Conservation (phyloP, 306 rosid species). For the Sesbania bispinosa region DNA sequence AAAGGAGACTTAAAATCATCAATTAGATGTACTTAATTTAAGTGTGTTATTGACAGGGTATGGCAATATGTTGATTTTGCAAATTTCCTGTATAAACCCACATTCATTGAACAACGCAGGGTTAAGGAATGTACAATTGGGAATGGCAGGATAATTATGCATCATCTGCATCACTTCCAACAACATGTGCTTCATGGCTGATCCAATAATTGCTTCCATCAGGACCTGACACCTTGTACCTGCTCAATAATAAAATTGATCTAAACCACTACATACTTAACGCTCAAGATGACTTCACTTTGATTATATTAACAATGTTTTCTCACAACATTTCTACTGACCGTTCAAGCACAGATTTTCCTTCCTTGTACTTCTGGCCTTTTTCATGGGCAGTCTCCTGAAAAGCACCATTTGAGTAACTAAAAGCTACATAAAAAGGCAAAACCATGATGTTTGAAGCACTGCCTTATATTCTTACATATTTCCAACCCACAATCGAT, state of each 20-base stretch:
- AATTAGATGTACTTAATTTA: conserved; percentile 33
- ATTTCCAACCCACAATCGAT: conserved; percentile 90
- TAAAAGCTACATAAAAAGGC: conserved; percentile 22
- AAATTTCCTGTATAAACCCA: conserved; percentile 28
- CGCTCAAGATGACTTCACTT: conserved; percentile 6
- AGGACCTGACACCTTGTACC: conserved; percentile 70
- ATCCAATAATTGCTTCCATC: conserved; percentile 78
- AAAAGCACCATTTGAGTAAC: conserved; percentile 39
- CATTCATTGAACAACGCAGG: conserved; percentile 38
- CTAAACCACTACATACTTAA: conserved; percentile 19
- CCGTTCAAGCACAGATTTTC: conserved; percentile 72
- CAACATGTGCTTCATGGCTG: conserved; percentile 60
- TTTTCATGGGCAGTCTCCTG: conserved; percentile 62
- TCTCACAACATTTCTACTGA: conserved; percentile 41
- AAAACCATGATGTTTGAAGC: conserved; percentile 25
- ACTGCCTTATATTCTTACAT: conserved; percentile 61
- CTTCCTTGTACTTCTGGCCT: conserved; percentile 69
- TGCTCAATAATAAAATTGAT: conserved; percentile 46
- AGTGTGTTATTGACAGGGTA: conserved; percentile 28
- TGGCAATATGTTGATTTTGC: conserved; percentile 27
- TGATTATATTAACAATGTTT: conserved; percentile 13
- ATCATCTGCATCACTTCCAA: conserved; percentile 89
- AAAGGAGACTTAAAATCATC: conserved; percentile 16
- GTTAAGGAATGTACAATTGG: conserved; percentile 56
- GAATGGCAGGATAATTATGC: conserved; percentile 36